These are phyloP conservation scores for Leishmania gerbilli DNA, from an alignment of 208 protist genomes.

Conservation along the genomic window DNA sequence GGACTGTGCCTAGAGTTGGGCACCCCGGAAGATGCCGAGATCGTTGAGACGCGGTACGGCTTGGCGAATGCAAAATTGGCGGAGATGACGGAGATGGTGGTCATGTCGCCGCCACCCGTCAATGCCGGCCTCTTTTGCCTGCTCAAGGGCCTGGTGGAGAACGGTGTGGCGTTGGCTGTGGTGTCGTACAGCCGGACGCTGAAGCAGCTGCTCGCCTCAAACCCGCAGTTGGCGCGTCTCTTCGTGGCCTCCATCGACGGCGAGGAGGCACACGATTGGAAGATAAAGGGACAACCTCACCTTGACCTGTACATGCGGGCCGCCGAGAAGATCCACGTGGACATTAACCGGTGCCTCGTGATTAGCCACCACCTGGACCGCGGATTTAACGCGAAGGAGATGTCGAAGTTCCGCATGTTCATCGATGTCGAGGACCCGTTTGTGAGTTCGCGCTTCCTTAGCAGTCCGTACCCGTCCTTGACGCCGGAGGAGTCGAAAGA, in stretches of 20 bases:
- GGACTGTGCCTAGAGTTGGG: conserved; percentile 82
- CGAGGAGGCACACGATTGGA: conserved; percentile 81
- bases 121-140: conserved; percentile 58
- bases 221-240: conserved; percentile 55
- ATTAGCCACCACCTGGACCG: conserved; percentile 82
- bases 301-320: conserved; percentile 77
- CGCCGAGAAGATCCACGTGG: conserved; percentile 87
- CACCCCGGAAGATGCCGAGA: conserved; percentile 85
- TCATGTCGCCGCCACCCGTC: conserved; percentile 50
- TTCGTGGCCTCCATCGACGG: conserved; percentile 87
- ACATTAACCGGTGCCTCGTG: conserved; percentile 72
- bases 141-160: conserved; percentile 55
- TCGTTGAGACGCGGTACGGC: conserved; percentile 90
- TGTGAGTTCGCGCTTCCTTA: conserved; percentile 51
- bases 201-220: conserved; percentile 57
- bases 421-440: conserved; percentile 89
- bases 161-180: conserved; percentile 68
- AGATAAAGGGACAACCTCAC: conserved; percentile 80
- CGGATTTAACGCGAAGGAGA: conserved; percentile 57
- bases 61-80: conserved; percentile 90
- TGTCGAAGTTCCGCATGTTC: conserved; percentile 87
- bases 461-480: conserved; percentile 56
- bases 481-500: conserved; percentile 21
- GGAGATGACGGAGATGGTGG: conserved; percentile 82
- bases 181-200: conserved; percentile 85